phyloP scores from a whole-genome alignment of 2,329 filamentous ascomycete genomes.

The Knoxdaviesia capensis region DNA sequence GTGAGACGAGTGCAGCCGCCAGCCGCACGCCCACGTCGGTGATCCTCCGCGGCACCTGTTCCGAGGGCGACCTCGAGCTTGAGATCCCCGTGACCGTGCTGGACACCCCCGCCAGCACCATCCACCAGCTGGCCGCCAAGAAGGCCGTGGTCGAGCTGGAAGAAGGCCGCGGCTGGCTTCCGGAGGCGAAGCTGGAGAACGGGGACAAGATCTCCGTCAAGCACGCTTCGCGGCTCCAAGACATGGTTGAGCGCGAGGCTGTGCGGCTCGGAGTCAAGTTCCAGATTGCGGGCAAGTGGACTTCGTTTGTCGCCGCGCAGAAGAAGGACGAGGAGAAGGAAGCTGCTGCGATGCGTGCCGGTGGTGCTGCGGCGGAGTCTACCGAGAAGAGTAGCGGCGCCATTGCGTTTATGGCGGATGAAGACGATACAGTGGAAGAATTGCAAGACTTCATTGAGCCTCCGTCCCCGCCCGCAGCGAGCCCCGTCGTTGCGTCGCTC shows the following conservation, averaged over 20 bases:
- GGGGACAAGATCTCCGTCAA: slow-evolving; percentile 24
- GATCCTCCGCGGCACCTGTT: slow-evolving; percentile 33
- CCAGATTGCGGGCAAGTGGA: slow-evolving; percentile 50
- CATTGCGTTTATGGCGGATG: no score
- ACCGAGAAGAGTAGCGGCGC: no score
- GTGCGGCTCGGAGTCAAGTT: slow-evolving; percentile 44
- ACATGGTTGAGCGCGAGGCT: slow-evolving; percentile 44
- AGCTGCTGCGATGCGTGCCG: not conserved
- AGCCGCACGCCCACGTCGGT: slow-evolving; percentile 26
- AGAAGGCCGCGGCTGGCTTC: slow-evolving; percentile 47
- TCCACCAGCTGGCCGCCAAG: slow-evolving; percentile 51
- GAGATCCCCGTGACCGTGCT: slow-evolving; percentile 39
- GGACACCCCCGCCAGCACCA: slow-evolving; percentile 24
- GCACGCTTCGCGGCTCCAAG: slow-evolving; percentile 28
- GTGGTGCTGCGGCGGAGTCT: no score
- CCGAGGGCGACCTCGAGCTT: slow-evolving; percentile 37
- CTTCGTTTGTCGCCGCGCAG: slow-evolving; percentile 51
- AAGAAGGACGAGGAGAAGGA: slow-evolving; percentile 9
- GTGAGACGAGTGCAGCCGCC: slow-evolving; percentile 15
- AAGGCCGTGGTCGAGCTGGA: slow-evolving; percentile 51
- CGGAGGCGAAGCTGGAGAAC: slow-evolving; percentile 23
- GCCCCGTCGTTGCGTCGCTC: no score
- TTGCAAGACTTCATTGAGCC: no score
- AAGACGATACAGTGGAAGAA: no score
- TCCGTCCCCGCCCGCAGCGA: no score